Base-by-base conservation (phyloP, 139 green algal species). In the Chlamydomonas sp. region DNA sequence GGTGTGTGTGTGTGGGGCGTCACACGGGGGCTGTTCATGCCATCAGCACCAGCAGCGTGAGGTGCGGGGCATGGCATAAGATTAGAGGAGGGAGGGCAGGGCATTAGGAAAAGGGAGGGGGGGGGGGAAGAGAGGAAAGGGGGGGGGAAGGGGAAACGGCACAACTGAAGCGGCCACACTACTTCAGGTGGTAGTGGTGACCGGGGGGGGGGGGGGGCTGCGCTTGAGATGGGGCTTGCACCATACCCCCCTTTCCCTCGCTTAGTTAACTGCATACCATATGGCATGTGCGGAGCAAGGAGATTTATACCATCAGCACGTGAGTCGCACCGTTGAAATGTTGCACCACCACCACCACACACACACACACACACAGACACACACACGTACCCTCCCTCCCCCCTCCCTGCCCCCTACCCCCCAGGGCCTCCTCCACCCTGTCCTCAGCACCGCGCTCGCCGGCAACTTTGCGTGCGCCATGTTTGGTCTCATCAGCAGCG, bases 341-440 rank as follows among this genome's bases (percentile, higher is more conserved):
- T 54, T 54, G 43, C 20, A 13, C 20, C 43, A 26, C 43, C 20
- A 13, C 20, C 43, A 54, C 43, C 43, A 26, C 43, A 54, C 43
- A 16, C n/a, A 35, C 22, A 16, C 54, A 35, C 54, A 22, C 22
- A 28, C 13, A 28, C 16, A 16, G 20, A 35, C 16, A 22, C 22
- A 16, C 29, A 16, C 6, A 63, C 29, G 20, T 24, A 63, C 22
- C 22, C 54, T 28, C 29, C 54, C 6, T 16, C 43, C 13, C 24
- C 34, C 22, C 34, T 57, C 61, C 31, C 61, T 43, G 20, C 29
- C 26, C 61, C 47, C 28, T 29, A 58, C 65, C 29, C 47, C 48
- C 3, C 76, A 84, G 60, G 48, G 48, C 6, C 48, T 87, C 5
- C 62, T 90, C 31, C 89, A 95, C 66, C 89, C 89, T 0, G 79